Conservation (phyloP, 169 alveolate species). For the Ichthyophthirius multifiliis region DNA sequence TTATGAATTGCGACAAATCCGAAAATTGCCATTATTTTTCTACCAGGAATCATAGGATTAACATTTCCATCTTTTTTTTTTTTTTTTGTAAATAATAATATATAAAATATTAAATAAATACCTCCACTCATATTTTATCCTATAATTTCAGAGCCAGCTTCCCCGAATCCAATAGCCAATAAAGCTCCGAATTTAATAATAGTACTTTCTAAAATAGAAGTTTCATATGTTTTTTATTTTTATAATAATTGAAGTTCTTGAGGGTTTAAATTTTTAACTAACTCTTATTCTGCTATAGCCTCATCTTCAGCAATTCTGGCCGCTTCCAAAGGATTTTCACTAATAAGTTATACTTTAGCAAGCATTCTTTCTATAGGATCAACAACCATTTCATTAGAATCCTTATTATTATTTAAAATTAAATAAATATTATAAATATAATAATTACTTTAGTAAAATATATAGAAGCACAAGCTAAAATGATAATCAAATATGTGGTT, state of each 20-base stretch:
- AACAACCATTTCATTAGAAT: constrained; percentile 65
- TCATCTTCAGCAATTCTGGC: constrained; percentile 37
- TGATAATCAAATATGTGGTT: not conserved
- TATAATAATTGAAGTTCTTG: constrained; percentile 22
- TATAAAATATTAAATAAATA: not conserved
- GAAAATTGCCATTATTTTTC: constrained; percentile 74
- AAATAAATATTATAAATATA: constrained; percentile 32
- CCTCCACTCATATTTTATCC: constrained; percentile 84
- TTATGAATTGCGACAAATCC: constrained; percentile 84
- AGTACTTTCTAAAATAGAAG: constrained; percentile 76
- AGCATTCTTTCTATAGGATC: constrained; percentile 83
- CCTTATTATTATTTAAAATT: constrained; percentile 44
- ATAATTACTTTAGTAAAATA: constrained; percentile 31
- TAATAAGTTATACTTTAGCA: constrained; percentile 67
- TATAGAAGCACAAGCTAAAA: not conserved
- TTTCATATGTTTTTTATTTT: constrained; percentile 63
- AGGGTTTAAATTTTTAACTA: constrained; percentile 38
- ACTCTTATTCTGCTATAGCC: constrained; percentile 32
- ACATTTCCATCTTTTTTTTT: constrained; percentile 73
- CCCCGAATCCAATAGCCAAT: constrained; percentile 91
- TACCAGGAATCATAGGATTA: constrained; percentile 85
- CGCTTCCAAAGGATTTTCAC: constrained; percentile 79
- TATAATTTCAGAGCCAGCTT: constrained; percentile 94
- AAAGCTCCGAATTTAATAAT: constrained; percentile 86
- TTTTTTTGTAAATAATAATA: no score